These are phyloP conservation scores for Aspergillus piperis DNA, from an alignment of 2,329 filamentous ascomycete genomes.

Conservation along the genomic window DNA sequence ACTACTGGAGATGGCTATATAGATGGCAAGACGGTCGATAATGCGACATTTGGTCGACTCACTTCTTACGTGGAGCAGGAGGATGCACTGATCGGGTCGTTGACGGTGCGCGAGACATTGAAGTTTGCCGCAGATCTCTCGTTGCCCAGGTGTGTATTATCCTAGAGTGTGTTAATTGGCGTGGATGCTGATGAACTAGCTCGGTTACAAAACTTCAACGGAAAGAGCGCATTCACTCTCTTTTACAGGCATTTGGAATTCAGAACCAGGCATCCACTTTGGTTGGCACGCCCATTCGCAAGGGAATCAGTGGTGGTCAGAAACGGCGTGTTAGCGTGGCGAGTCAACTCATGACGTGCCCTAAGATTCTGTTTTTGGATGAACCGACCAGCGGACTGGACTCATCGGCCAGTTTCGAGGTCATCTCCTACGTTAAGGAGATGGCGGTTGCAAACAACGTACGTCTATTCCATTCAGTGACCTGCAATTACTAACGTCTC, in stretches of 20 bases:
- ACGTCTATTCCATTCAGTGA: not conserved
- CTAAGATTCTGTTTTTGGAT: slow-evolving; percentile 79
- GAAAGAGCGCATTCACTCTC: slow-evolving; percentile 62
- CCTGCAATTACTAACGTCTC: slow-evolving; percentile 11
- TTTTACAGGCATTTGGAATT: slow-evolving; percentile 74
- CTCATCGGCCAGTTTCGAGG: slow-evolving; percentile 73
- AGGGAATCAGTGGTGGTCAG: slow-evolving; percentile 82
- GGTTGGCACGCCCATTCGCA: slow-evolving; percentile 78
- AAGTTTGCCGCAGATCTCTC: slow-evolving; percentile 73
- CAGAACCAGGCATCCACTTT: slow-evolving; percentile 67
- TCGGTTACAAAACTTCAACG: slow-evolving; percentile 60
- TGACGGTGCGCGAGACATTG: slow-evolving; percentile 79
- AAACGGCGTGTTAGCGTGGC: slow-evolving; percentile 79
- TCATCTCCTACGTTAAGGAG: slow-evolving; percentile 70
- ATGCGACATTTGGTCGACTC: slow-evolving; percentile 62
- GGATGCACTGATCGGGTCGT: slow-evolving; percentile 76
- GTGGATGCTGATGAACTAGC: slow-evolving; percentile 30
- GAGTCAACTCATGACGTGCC: slow-evolving; percentile 76
- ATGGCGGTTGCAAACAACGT: slow-evolving; percentile 69
- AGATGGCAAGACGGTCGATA: slow-evolving; percentile 61
- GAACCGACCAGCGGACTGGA: slow-evolving; percentile 84
- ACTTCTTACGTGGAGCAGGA: slow-evolving; percentile 85
- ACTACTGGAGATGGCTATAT: slow-evolving; percentile 59
- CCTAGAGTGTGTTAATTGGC: not conserved
- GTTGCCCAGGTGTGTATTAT: slow-evolving; percentile 52